phyloP scores from a whole-genome alignment of 192 early-diverging fungal species.

The Rhizophagus clarus region DNA sequence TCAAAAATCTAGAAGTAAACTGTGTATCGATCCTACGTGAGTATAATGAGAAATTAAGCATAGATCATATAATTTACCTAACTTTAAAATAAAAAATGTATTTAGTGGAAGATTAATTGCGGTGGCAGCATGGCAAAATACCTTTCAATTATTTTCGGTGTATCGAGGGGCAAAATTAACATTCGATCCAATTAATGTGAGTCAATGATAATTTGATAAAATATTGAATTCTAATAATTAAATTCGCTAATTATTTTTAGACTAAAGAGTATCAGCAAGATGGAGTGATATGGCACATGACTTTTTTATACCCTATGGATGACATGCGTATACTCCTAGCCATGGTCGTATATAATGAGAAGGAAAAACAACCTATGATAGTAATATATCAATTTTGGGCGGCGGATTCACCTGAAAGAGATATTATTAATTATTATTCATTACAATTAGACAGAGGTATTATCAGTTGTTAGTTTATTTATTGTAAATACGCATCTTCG shows the following conservation, averaged over 20 bases:
- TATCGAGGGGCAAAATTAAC: neutral
- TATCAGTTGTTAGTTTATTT: too few relatives aligned
- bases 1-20: neutral
- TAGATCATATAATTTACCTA: neutral
- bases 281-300: slow-evolving; percentile 11
- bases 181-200: slow-evolving; percentile 18
- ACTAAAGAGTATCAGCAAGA: slow-evolving; percentile 4
- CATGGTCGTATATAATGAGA: neutral
- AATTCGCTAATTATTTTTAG: slow-evolving; percentile 17
- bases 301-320: slow-evolving; percentile 24
- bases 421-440: slow-evolving; percentile 3
- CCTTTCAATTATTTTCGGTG: slow-evolving; percentile 2
- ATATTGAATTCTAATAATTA: neutral
- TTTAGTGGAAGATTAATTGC: slow-evolving; percentile 11
- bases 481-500: neutral
- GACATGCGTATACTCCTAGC: neutral
- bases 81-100: neutral
- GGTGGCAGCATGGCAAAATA: slow-evolving; percentile 25
- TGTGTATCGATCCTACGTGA: slow-evolving; percentile 20
- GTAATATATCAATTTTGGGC: slow-evolving; percentile 10
- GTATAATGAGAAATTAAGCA: neutral
- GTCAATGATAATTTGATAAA: neutral
- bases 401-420: neutral
- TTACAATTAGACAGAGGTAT: slow-evolving; percentile 10
- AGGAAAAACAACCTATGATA: slow-evolving; percentile 4